Conservation (phyloP, 2,329 filamentous ascomycete genomes). For the Fusarium pseudograminearum region DNA sequence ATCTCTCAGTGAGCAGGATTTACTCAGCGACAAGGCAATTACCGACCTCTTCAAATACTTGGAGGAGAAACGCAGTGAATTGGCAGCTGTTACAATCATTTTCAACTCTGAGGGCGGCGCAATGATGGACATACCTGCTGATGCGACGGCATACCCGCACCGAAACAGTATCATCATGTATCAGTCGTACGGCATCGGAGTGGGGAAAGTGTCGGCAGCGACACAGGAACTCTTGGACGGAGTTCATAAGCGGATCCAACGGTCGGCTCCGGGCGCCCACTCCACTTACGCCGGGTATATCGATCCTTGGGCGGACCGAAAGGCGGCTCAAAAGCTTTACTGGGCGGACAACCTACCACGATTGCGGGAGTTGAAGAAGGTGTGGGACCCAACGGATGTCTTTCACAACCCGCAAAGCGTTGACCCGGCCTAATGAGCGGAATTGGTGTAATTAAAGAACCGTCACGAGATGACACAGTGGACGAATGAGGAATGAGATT, state of each 20-base stretch:
- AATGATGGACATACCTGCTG: conserved; percentile 64
- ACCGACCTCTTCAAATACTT: conserved; percentile 66
- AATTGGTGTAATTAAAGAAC: conserved; percentile 1
- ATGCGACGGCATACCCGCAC: conserved; percentile 72
- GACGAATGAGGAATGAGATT: conserved; percentile 5
- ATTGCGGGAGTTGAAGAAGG: conserved; percentile 53
- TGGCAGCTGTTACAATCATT: conserved; percentile 70
- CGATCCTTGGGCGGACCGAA: conserved; percentile 61
- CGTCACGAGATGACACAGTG: conserved; percentile 3
- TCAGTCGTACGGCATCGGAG: conserved; percentile 69
- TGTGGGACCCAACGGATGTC: conserved; percentile 53
- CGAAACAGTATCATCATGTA: conserved; percentile 74
- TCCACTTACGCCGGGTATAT: conserved; percentile 74
- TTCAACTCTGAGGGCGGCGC: conserved; percentile 73
- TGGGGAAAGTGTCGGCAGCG: conserved; percentile 58
- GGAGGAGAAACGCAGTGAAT: conserved; percentile 61
- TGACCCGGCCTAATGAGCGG: conserved; percentile 54
- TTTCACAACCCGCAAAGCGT: conserved; percentile 56
- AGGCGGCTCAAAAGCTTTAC: conserved; percentile 53
- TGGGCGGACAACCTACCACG: conserved; percentile 53
- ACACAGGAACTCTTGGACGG: conserved; percentile 65
- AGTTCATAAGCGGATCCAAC: conserved; percentile 60
- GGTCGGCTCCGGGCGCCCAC: conserved; percentile 48
- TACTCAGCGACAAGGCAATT: conserved; percentile 60
- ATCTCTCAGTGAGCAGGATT: conserved; percentile 62